These are phyloP conservation scores for Diutina sp. DNA, from an alignment of 1,139 yeast species.

Conservation along the genomic window DNA sequence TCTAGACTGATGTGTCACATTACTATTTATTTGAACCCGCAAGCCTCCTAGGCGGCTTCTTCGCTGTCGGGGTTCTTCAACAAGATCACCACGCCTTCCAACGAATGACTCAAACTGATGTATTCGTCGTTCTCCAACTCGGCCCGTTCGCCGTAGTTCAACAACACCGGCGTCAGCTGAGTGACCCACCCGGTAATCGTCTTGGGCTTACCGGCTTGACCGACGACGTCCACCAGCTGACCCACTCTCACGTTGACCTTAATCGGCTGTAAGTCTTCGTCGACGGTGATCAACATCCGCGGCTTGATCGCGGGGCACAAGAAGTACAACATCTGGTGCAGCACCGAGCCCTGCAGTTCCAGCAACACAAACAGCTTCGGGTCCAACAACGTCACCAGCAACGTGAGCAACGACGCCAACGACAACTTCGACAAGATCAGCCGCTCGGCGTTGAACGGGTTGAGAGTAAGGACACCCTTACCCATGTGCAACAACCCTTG, in stretches of 20 bases:
- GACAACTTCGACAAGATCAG: slow-evolving; percentile 81
- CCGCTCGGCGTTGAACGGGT: slow-evolving; percentile 84
- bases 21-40: not conserved
- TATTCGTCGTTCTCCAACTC: slow-evolving; percentile 95
- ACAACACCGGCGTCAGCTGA: slow-evolving; percentile 89
- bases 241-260: slow-evolving; percentile 97
- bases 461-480: slow-evolving; percentile 84
- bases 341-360: slow-evolving; percentile 42
- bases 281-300: slow-evolving; percentile 84
- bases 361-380: slow-evolving; percentile 59
- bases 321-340: slow-evolving; percentile 69
- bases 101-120: slow-evolving; percentile 63
- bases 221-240: slow-evolving; percentile 97
- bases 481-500: slow-evolving; percentile 94
- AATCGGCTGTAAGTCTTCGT: slow-evolving; percentile 74
- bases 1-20: not conserved
- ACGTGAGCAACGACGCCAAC: slow-evolving; percentile 80
- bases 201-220: slow-evolving; percentile 98
- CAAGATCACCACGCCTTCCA: slow-evolving; percentile 90
- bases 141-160: slow-evolving; percentile 92
- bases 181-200: slow-evolving; percentile 99
- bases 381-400: slow-evolving; percentile 72
- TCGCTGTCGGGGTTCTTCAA: slow-evolving; percentile 71
- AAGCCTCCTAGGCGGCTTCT: not conserved
- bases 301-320: slow-evolving; percentile 87